Conservation (phyloP, 768 basidiomycete species). For the Postia placenta region DNA sequence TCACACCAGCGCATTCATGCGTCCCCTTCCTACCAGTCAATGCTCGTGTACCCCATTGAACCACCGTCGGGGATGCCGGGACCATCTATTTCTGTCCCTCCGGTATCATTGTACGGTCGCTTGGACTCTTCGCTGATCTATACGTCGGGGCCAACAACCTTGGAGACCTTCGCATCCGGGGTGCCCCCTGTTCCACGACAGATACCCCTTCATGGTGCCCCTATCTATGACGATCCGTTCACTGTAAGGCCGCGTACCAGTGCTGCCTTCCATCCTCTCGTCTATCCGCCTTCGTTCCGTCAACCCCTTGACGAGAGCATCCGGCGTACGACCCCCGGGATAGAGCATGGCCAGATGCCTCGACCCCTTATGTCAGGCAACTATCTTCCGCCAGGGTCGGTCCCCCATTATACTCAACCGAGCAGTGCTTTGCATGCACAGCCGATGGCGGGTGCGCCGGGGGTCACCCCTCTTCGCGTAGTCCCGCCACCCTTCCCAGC, state of each 20-base stretch:
- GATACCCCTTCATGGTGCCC: slow-evolving; percentile 4
- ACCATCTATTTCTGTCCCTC: slow-evolving; percentile 23
- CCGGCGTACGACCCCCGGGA: too few species aligned
- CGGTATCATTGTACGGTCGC: slow-evolving; percentile 16
- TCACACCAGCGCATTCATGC: slow-evolving; percentile 17
- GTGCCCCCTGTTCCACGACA: not conserved
- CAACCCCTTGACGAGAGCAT: too few species aligned
- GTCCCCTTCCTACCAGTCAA: slow-evolving; percentile 14
- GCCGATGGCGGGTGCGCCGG: slow-evolving; percentile 4
- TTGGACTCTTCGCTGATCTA: slow-evolving; percentile 27
- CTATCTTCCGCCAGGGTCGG: not conserved
- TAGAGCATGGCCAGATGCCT: too few species aligned
- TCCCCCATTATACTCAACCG: not conserved
- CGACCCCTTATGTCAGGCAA: not conserved
- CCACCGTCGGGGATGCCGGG: slow-evolving; percentile 3
- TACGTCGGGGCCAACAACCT: slow-evolving; percentile 23
- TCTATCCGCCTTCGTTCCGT: slow-evolving; percentile 13
- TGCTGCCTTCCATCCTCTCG: slow-evolving; percentile 21
- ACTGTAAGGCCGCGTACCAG: slow-evolving; percentile 33
- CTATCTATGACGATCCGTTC: slow-evolving; percentile 20
- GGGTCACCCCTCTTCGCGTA: slow-evolving; percentile 5
- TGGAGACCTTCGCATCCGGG: not conserved
- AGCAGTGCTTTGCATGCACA: slow-evolving; percentile 3
- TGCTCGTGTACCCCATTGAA: slow-evolving; percentile 4
- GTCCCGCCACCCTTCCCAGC: not conserved